Conservation (phyloP, 345 rosid genomes). For the Salix koriyanagi region DNA sequence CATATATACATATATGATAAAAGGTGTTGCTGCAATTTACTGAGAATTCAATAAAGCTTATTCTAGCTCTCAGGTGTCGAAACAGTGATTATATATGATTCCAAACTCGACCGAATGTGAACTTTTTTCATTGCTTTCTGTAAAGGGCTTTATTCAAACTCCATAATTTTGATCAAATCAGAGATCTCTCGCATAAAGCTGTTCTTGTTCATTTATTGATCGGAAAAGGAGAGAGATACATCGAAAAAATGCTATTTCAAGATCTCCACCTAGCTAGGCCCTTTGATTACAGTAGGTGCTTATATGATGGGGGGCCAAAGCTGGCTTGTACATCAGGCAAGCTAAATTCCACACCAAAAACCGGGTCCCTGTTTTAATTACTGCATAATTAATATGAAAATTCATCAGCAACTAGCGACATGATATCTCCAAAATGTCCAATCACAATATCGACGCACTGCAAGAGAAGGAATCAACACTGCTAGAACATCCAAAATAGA, state of each 20-base stretch:
- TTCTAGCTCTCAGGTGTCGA: not conserved
- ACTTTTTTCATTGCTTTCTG: not conserved
- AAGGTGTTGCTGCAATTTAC: too few species aligned
- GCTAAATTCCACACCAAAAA: not conserved
- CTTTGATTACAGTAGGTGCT: not conserved
- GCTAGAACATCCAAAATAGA: conserved; percentile 33
- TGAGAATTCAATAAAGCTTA: not conserved
- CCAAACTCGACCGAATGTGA: not conserved
- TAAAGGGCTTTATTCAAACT: not conserved
- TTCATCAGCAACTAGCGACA: not conserved
- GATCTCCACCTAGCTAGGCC: not conserved
- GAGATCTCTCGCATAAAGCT: not conserved
- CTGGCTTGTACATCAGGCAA: not conserved
- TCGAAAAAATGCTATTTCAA: not conserved
- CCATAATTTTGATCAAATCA: too few species aligned
- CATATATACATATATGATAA: too few species aligned
- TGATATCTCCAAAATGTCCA: not conserved
- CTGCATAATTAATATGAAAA: not conserved
- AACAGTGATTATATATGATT: not conserved
- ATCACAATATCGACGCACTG: not conserved
- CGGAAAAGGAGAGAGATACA: not conserved
- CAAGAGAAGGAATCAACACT: conserved; percentile 3
- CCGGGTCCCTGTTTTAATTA: not conserved
- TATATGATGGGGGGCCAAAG: not conserved
- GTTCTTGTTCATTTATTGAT: not conserved